These are phyloP conservation scores for Zygosaccharomyces sapae DNA, from an alignment of 1,139 yeast species.

Conservation along the genomic window DNA sequence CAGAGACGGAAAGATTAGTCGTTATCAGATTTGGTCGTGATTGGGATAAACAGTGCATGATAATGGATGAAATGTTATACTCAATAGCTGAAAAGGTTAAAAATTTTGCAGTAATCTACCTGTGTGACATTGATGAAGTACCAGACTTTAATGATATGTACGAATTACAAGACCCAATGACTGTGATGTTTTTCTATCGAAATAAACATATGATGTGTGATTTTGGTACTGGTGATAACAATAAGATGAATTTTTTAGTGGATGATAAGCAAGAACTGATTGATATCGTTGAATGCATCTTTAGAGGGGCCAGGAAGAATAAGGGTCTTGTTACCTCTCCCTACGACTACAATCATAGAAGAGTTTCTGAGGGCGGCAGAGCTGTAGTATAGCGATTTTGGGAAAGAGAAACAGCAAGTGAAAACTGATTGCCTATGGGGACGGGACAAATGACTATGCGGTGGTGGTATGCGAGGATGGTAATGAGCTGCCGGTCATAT, in stretches of 20 bases:
- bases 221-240: conserved; percentile 96
- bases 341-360: conserved; percentile 34
- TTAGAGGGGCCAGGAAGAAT: conserved; percentile 88
- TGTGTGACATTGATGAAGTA: conserved; percentile 85
- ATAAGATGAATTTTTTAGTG: conserved; percentile 77
- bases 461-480: too few species aligned
- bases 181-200: conserved; percentile 82
- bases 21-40: conserved; percentile 86
- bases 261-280: conserved; percentile 85
- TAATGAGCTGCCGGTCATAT: too few species aligned
- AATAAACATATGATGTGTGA: conserved; percentile 98
- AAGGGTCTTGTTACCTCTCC: conserved; percentile 90
- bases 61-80: conserved; percentile 82
- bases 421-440: too few species aligned
- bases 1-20: conserved; percentile 83
- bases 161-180: conserved; percentile 85
- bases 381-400: neutral
- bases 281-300: conserved; percentile 80
- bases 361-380: conserved; percentile 17
- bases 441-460: too few species aligned
- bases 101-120: conserved; percentile 81
- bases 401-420: neutral
- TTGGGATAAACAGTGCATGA: conserved; percentile 70
- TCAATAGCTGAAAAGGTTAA: conserved; percentile 77
- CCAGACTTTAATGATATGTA: conserved; percentile 93